Evolutionary conservation across 2,329 filamentous ascomycete genomes (phyloP).

Genomic region (Tolypocladium pustulatum): DNA sequence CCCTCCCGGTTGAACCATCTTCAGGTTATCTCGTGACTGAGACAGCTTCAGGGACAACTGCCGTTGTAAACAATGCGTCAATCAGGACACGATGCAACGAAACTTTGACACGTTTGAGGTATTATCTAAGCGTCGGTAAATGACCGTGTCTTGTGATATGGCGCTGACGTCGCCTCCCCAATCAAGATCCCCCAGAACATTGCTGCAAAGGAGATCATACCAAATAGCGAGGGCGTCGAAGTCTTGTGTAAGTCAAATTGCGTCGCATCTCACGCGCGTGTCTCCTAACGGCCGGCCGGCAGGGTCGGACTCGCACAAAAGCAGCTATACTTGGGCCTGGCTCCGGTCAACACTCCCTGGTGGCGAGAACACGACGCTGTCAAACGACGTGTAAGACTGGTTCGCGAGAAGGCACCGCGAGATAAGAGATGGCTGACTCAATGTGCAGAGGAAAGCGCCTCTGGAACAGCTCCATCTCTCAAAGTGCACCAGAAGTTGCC

Average conservation of each 20-base stretch:
- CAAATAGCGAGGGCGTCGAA: conserved; percentile 18
- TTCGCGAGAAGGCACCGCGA: background rate
- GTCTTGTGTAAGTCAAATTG: conserved; percentile 19
- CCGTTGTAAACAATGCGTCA: conserved; percentile 29
- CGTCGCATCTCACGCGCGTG: background rate
- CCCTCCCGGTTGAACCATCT: background rate
- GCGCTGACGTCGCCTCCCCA: background rate
- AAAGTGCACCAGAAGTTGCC: conserved; percentile 44
- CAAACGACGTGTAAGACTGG: conserved; percentile 3
- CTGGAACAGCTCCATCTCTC: conserved; percentile 21
- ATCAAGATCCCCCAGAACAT: conserved; percentile 21
- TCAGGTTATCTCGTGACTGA: background rate
- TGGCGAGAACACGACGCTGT: conserved; percentile 24
- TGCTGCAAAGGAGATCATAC: conserved; percentile 14
- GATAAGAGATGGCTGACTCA: background rate
- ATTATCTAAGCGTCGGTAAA: background rate
- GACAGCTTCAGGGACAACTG: conserved; percentile 28
- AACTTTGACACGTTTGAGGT: conserved; percentile 31
- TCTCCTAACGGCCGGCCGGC: background rate
- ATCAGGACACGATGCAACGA: conserved; percentile 30
- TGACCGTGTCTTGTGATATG: background rate
- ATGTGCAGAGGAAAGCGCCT: conserved; percentile 1
- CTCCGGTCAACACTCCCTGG: conserved; percentile 9
- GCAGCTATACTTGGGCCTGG: conserved; percentile 54
- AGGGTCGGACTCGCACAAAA: conserved; percentile 63